Conservation (phyloP, 306 rosid genomes). For the Acmispon strigosus region DNA sequence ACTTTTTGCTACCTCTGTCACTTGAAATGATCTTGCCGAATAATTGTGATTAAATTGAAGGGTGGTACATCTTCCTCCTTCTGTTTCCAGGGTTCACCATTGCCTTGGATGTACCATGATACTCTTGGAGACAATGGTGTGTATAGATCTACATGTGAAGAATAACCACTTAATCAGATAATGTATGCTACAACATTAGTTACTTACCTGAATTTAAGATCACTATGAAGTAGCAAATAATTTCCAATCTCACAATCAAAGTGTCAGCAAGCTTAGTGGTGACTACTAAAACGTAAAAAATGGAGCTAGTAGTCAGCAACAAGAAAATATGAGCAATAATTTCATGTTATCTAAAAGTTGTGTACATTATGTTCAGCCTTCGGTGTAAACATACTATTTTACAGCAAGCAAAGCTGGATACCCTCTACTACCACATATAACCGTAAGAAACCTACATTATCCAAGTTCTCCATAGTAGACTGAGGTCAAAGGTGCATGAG, state of each 20-base stretch:
- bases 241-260: neutral
- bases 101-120: constrained; percentile 64
- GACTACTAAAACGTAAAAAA: no score
- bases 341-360: no score
- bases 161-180: neutral
- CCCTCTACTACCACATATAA: no score
- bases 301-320: no score
- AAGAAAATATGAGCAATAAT: no score
- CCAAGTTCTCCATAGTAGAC: neutral
- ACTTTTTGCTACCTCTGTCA: constrained; percentile 12
- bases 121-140: constrained; percentile 70
- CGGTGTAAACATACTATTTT: no score
- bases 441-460: neutral
- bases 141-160: constrained; percentile 44
- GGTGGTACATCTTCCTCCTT: constrained; percentile 52
- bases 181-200: neutral
- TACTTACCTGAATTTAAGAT: neutral
- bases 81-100: constrained; percentile 57
- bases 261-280: no score
- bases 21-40: constrained; percentile 70
- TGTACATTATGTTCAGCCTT: no score
- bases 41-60: constrained; percentile 38
- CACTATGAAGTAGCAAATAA: neutral
- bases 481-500: constrained; percentile 16
- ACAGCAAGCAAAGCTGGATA: no score